These are phyloP conservation scores for Urtica urens DNA, from an alignment of 306 rosid genomes.

Conservation along the genomic window DNA sequence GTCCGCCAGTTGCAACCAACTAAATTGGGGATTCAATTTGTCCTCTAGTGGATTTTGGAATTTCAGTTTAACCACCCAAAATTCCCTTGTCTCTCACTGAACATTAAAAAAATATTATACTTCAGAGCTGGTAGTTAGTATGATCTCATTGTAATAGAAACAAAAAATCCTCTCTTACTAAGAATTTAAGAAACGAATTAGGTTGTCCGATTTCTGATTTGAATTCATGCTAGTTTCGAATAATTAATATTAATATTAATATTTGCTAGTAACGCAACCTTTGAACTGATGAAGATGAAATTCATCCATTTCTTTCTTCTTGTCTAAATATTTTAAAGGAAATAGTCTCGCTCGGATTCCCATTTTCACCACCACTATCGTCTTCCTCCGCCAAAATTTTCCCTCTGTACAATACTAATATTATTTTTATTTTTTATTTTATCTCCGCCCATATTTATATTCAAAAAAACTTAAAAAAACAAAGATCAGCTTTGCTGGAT, in stretches of 20 bases:
- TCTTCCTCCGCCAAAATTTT: conserved; percentile 9
- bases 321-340: neutral
- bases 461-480: conserved; percentile 7
- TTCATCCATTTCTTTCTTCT: neutral
- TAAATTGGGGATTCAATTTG: neutral
- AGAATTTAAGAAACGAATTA: neutral
- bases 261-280: neutral
- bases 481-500: conserved; percentile 9
- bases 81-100: neutral
- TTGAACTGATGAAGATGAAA: neutral
- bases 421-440: no score
- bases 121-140: no score
- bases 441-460: conserved; percentile 19
- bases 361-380: neutral
- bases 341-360: neutral
- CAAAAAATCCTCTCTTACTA: neutral
- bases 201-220: neutral
- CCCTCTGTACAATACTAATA: conserved; percentile 38
- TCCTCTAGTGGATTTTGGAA: neutral
- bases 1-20: conserved; percentile 11
- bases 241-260: neutral
- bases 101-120: no score
- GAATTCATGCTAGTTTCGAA: neutral
- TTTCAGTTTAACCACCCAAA: neutral
- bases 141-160: no score